Evolutionary conservation across 1,284 basidiomycete genomes (phyloP), one percentile per base, ranked within the genome.

Genomic region (Leccinum insolens): DNA sequence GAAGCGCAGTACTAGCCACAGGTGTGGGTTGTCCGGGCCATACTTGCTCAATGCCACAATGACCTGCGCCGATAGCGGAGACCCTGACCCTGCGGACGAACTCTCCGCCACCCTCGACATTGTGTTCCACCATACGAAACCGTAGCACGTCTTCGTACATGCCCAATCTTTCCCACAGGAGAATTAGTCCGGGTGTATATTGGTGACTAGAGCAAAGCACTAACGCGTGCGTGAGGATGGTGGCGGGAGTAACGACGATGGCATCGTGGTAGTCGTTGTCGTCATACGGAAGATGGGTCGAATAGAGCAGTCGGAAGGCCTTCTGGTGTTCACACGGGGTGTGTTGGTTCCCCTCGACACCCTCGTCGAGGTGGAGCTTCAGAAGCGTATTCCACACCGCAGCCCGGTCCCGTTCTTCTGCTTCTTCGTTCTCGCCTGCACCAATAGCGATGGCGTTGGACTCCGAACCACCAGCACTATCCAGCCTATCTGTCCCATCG

Each of bases 131-230:
- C 86, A 97, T 97, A 90, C 92, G 96, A 82, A 94, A 96, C 22
- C 95, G 88, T 34, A 99, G 76, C 49, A 99, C 90, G 71, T 98
- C 96, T 74, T 99, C 98, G 78, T 95, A 95, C 96, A 99, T 96
- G 3, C 93, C 95, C 82, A 96, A 85, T 65, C 88, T 89, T 80
- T 99, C 97, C 92, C 96, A 99, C 1, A 99, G 83, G 9, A 94
- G 82, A 1, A 99, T 91, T 11, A 98, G 84, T 0, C 97, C 97
- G 0, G 88, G 86, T 0, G 91, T 95, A 76, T 95, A 98, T 3
- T 83, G 84, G 44, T 88, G 86, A 58, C 90, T 94, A 7, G 95
- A 93, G 80, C 96, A 99, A 0, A 99, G 85, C 57, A 99, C 93
- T 31, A 99, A 83, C 3, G 96, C 97, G 76, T 99, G 96, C 65